Evolutionary conservation across 2,329 filamentous ascomycete species (phyloP), one percentile per base, ranked within the genome.

Genomic region (Cladosporium phlei): DNA sequence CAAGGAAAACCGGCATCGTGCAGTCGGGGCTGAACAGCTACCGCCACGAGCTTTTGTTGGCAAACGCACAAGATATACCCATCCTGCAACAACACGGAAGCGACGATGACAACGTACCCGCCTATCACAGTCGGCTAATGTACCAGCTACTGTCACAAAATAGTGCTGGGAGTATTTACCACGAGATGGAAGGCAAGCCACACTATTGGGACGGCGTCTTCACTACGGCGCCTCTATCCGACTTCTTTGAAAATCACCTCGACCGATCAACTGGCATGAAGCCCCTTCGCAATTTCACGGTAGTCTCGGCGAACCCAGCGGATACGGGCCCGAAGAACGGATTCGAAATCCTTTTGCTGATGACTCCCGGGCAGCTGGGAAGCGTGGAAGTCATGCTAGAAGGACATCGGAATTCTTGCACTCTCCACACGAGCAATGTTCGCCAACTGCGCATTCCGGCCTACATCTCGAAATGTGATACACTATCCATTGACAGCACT

Each of bases 151-250:
- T 77, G 10, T 63, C 63, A 17, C 66, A 76, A 52, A 60, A 62
- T 38, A 67, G 64, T 5, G 65, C 62, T 34, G 57, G 66, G 4
- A 71, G 70, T 10, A 59, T 62, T 6, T 80, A 78, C 55, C 58
- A 69, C 33, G 78, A 81, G 56, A 58, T 80, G 20, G 58, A 65
- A 8, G 69, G 65, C 12, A 65, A 68, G 42, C 69, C 67, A 7
- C 77, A 80, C 57, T 80, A 70, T 67, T 79, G 72, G 61, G 71
- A 78, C 30, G 75, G 71, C 2, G 65, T 78, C 6, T 75, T 80
- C 71, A 77, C 75, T 3, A 79, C 76, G 2, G 52, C 64, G 12
- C 58, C 66, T 20, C 59, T 82, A 22, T 58, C 67, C 12, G 54
- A 66, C 3, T 80, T 80, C 56, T 78, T 78, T 52, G 44, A 61